Evolutionary conservation across 352 stramenopile species (phyloP), one percentile per base, ranked within the genome.

Genomic region (Phytophthora sansomeana): DNA sequence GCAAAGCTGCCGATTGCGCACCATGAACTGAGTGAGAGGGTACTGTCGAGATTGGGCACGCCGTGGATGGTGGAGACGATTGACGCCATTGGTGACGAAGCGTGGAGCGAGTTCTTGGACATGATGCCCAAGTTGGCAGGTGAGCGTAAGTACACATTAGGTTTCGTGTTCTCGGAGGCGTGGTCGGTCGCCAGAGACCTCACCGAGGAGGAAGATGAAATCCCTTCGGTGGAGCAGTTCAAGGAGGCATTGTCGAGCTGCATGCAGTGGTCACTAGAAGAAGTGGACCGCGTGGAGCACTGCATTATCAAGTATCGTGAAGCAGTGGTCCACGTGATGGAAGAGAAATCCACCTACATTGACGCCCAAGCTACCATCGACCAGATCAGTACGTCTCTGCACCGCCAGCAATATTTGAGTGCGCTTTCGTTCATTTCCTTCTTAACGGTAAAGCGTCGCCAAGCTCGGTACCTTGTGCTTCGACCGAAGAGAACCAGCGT

Each of bases 321-420:
- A 28, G 86, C 86, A 0, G 88, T 94, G 24, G 82, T 96, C 24
- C 83, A 93, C 36, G 79, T 95, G 21, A 89, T 96, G 70, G 78
- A 93, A 39, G 87, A 96, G 52, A 96, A 96, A 47, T 93, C 81
- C 72, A 96, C 87, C n/a, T 96, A 93, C 61, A 87, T 96, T 54
- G 84, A 93, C 42, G 85, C 83, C 1, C 78, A 80, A 42, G 84
- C 85, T 6, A 78, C 35, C n/a, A 78, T 96, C 9, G 87, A 96
- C 52, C 74, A 91, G 38, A 91, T 96, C 38, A 81, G 64, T 19
- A 76, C 90, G n/a, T 78, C 75, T 3, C 60, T 93, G 35, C 60
- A 80, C 28, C 79, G 85, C 30, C 67, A 83, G 33, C 87, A 96
- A 50, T 96, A 96, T 46, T 58, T 92, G 10, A 92, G 84, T 56